Percentiles rank a stretch among this genome's conserved stretches.
These are phyloP conservation scores for Craterostigma plantagineum DNA, from an alignment of 257 asterid species.

Conservation along the genomic window DNA sequence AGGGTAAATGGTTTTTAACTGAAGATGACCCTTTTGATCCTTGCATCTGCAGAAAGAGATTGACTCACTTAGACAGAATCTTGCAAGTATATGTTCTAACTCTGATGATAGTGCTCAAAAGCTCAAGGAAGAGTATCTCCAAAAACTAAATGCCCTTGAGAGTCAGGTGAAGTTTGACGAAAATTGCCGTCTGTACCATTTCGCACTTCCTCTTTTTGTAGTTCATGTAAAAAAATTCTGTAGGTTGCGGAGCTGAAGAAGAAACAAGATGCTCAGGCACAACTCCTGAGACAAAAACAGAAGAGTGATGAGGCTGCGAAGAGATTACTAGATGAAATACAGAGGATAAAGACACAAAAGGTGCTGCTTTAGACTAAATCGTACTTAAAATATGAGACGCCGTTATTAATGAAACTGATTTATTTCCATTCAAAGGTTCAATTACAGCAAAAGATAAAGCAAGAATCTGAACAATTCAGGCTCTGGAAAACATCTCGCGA, in stretches of 20 bases:
- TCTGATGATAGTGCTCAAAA: conserved; percentile 90
- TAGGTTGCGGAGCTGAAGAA: conserved; percentile 87
- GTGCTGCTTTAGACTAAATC: conserved; percentile 18
- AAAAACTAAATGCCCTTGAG: conserved; percentile 83
- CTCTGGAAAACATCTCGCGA: conserved; percentile 91
- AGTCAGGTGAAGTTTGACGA: conserved; percentile 33
- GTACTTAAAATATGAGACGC: conserved; percentile 8
- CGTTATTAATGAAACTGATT: no score
- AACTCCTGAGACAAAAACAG: conserved; percentile 81
- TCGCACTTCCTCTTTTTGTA: no score
- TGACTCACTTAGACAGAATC: conserved; percentile 57
- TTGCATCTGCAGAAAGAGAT: conserved; percentile 56
- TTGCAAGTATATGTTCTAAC: conserved; percentile 44
- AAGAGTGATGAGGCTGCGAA: conserved; percentile 93
- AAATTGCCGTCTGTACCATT: neutral
- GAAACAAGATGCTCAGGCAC: conserved; percentile 98
- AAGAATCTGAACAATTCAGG: conserved; percentile 96
- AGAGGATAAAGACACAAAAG: conserved; percentile 83
- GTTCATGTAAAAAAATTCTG: conserved; percentile 8
- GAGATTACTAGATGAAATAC: conserved; percentile 79
- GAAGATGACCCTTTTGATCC: neutral
- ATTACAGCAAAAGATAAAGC: conserved; percentile 94
- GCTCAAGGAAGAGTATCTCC: conserved; percentile 87
- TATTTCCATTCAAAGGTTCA: conserved; percentile 49
- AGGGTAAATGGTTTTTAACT: conserved; percentile 5